phyloP scores from a whole-genome alignment of 2,329 filamentous ascomycete genomes.

The Monosporascus sp. region DNA sequence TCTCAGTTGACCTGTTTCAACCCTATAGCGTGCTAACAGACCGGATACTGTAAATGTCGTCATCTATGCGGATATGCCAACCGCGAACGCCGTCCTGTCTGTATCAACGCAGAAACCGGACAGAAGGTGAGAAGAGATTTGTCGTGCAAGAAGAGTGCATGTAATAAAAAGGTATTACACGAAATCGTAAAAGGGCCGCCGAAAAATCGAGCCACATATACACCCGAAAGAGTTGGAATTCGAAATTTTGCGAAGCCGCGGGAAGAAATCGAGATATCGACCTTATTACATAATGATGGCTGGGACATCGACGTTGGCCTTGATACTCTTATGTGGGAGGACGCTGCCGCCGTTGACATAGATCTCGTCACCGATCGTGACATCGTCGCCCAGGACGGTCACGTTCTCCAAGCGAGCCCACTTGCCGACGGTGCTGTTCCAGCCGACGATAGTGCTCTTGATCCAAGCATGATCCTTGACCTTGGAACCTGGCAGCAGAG shows the following conservation, averaged over 20 bases:
- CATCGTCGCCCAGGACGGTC: constrained; percentile 94
- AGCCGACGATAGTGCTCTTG: constrained; percentile 97
- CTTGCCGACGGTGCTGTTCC: constrained; percentile 92
- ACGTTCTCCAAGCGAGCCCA: constrained; percentile 98
- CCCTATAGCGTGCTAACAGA: neutral
- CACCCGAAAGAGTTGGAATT: constrained; percentile 9
- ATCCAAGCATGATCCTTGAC: constrained; percentile 99
- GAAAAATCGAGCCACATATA: constrained; percentile 16
- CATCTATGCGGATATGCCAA: constrained; percentile 13
- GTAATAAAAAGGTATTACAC: constrained; percentile 18
- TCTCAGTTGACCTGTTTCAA: neutral
- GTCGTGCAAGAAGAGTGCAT: constrained; percentile 4
- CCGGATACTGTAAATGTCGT: constrained; percentile 6
- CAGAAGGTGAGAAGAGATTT: constrained; percentile 24
- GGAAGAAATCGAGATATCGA: neutral
- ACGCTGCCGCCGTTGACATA: constrained; percentile 97
- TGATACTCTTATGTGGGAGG: constrained; percentile 97
- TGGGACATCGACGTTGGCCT: constrained; percentile 85
- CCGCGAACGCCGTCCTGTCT: constrained; percentile 14
- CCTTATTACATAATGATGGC: constrained; percentile 60
- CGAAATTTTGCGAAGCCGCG: neutral
- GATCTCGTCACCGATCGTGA: constrained; percentile 95
- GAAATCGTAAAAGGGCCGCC: constrained; percentile 16
- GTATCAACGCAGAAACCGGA: constrained; percentile 11
- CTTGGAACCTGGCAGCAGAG: constrained; percentile 82